These are phyloP conservation scores for Microbotryomycetes sp. DNA, from an alignment of 1,284 basidiomycete genomes.

Conservation along the genomic window DNA sequence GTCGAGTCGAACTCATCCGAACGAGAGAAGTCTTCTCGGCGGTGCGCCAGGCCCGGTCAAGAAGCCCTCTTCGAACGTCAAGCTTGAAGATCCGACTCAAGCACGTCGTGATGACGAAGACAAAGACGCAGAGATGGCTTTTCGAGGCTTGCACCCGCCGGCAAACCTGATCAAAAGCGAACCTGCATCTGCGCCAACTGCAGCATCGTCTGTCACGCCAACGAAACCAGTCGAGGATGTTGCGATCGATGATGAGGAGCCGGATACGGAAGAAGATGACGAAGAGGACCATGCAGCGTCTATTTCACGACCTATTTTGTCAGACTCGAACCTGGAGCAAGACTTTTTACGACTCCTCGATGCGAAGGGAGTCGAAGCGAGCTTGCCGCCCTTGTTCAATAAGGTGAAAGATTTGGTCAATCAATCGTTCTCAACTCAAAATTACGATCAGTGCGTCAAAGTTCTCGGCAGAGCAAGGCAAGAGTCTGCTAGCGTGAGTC, in stretches of 20 bases:
- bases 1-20: background rate
- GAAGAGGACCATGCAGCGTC: background rate
- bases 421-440: background rate
- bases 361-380: background rate
- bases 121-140: background rate
- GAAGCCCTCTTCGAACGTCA: background rate
- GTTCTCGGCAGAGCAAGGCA: background rate
- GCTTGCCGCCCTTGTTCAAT: background rate
- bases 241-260: background rate
- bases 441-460: background rate
- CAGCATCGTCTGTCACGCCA: background rate
- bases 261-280: conserved; percentile 8
- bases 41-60: background rate
- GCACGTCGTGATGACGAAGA: background rate
- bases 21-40: background rate
- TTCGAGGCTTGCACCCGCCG: too few species aligned
- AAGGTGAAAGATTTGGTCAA: background rate
- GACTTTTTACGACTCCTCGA: background rate
- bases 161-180: background rate
- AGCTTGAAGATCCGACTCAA: background rate
- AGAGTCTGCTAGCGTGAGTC: background rate
- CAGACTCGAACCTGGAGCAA: background rate
- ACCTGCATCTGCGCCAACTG: too few species aligned
- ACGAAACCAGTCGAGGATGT: background rate
- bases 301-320: background rate